Evolutionary conservation across 2,329 filamentous ascomycete genomes (phyloP), one percentile per base, ranked within the genome.

Genomic region (Biscogniauxia sp.): DNA sequence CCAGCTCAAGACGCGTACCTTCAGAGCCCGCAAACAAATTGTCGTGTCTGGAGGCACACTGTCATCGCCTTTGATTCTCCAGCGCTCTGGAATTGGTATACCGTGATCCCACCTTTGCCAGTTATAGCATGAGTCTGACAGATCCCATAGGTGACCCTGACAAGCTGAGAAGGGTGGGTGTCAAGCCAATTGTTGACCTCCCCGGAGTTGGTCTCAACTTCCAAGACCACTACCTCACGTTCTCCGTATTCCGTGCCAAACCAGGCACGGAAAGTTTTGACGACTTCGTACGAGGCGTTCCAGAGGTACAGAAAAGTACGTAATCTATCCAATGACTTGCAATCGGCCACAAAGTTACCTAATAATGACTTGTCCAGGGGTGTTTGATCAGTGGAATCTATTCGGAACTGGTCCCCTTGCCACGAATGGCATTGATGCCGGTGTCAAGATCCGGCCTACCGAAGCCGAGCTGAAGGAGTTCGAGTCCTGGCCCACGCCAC

Each of bases 391-490:
- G 72, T 93, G 90, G 90, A 87, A 91, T 62, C 75, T 88, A 63
- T 92, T 92, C 70, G 91, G 91, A 2, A 93, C 90, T 2, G 91
- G 91, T 0, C 90, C 90, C 1, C 78, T 93, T 49, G 83, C 90
- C 1, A 93, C 90, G 54, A 93, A 93, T 70, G 90, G 88, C 62
- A 92, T 93, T 64, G 90, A 93, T 0, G 89, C 89, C 3, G 90
- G 90, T 66, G 89, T 92, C 63, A 93, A 93, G 79, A 83, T 92
- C 69, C 82, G 90, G 1, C 90, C 90, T 0, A 90, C 84, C 0
- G 79, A 86, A 61, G 77, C 88, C 53, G 90, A 93, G 69, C 80
- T 91, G 19, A 80, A 82, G 55, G 79, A 87, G 68, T 89, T 93
- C 75, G 86, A 89, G 72, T 82, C 74, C 6, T 92, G 90, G 89